Percentiles rank a stretch among this genome's conserved stretches.
Conservation (phyloP, 306 rosid genomes). For the Cucumis hystrix region DNA sequence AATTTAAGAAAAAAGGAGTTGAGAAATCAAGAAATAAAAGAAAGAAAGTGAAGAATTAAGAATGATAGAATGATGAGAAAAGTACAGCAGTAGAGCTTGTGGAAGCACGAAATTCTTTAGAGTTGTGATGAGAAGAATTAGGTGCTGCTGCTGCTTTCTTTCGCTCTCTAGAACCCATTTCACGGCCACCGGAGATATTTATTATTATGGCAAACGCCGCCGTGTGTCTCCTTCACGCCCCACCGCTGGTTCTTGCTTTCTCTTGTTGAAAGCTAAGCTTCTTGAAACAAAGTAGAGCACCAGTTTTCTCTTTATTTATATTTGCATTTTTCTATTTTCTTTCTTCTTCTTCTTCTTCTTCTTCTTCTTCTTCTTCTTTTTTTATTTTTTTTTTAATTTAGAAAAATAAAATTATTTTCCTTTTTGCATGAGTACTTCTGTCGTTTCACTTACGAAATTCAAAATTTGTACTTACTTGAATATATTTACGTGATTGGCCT, state of each 20-base stretch:
- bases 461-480: neutral
- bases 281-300: neutral
- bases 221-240: neutral
- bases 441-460: neutral
- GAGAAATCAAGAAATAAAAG: neutral
- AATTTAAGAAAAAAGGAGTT: neutral
- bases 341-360: no score
- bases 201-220: neutral
- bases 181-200: neutral
- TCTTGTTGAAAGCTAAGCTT: neutral
- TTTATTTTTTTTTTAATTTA: no score
- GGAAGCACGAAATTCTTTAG: constrained; percentile 45
- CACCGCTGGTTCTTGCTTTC: neutral
- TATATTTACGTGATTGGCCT: neutral
- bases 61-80: neutral
- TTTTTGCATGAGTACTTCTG: neutral
- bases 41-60: neutral
- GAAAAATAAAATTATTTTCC: no score
- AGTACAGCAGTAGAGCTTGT: constrained; percentile 69
- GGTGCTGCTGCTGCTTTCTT: constrained; percentile 18
- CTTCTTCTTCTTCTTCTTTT: no score
- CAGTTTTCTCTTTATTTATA: neutral
- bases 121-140: constrained; percentile 13
- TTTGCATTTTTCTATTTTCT: neutral
- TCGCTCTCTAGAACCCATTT: constrained; percentile 24